Evolutionary conservation across 2,329 filamentous ascomycete genomes (phyloP), one percentile per base, ranked within the genome.

Genomic region (Hymenoscyphus fraxineus): DNA sequence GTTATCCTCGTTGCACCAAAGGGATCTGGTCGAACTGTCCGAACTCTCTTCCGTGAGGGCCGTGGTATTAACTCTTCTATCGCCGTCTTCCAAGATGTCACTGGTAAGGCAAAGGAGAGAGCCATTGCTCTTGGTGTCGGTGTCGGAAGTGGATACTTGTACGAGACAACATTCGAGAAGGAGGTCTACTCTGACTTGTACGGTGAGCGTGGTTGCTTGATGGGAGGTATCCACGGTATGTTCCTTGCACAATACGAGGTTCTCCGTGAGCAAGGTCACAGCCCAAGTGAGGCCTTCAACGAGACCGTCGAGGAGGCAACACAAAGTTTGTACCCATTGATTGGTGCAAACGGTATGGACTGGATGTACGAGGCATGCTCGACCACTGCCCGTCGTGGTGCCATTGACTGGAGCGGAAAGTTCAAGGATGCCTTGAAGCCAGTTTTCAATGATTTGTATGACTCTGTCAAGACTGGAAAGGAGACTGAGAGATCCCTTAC

Each of bases 311-410:
- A 99, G 87, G 95, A 99, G 87, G 95, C 95, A 71, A 99, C 95
- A 61, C 95, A 99, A 87, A 92, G 88, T 72, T 85, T 99, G 77
- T 99, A 99, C 87, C 95, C 95, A 70, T 86, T 99, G 77, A 99
- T 99, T 77, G 95, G 94, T 77, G 88, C 87, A 82, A 91, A 98
- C 83, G 95, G 95, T 77, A 98, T 99, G 95, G 95, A 99, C 86
- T 99, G 96, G 93, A 99, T 99, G 95, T 99, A 96, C 85, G 93
- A 94, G 79, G 95, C 95, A 73, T 99, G 95, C 91, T 98, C 94
- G 70, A 99, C 95, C 78, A 99, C 95, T 65, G 95, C 95, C 77
- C 92, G 95, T 77, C 93, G 95, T 78, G 95, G 95, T 81, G 95
- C 95, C 82, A 96, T 99, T 78, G 95, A 99, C 87, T 99, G 95